Evolutionary conservation across 306 rosid genomes (phyloP).

Genomic region (Rosa rugosa): DNA sequence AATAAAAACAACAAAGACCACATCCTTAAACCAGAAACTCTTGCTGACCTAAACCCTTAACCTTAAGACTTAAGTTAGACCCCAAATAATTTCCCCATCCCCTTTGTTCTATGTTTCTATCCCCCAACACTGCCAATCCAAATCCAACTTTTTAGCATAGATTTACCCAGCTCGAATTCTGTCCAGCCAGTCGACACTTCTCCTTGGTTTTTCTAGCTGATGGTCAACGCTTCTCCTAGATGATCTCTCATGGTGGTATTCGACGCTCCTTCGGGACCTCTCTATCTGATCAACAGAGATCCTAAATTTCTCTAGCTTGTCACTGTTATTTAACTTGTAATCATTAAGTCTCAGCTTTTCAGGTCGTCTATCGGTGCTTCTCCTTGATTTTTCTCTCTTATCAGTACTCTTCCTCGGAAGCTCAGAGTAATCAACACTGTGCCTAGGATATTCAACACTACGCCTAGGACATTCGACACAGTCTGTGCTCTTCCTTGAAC

Average conservation of each 20-base stretch:
- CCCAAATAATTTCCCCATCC: slow-evolving; percentile 34
- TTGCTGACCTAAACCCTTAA: slow-evolving; percentile 12
- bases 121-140: slow-evolving; percentile 37
- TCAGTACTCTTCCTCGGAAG: slow-evolving; percentile 77
- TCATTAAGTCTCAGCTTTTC: slow-evolving; percentile 60
- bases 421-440: slow-evolving; percentile 59
- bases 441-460: slow-evolving; percentile 54
- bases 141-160: slow-evolving; percentile 21
- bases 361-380: slow-evolving; percentile 52
- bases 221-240: slow-evolving; percentile 72
- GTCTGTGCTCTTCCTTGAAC: slow-evolving; percentile 65
- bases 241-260: slow-evolving; percentile 67
- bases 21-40: slow-evolving; percentile 36
- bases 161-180: slow-evolving; percentile 62
- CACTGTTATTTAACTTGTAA: slow-evolving; percentile 50
- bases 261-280: slow-evolving; percentile 75
- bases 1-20: slow-evolving; percentile 31
- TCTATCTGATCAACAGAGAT: slow-evolving; percentile 62
- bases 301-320: slow-evolving; percentile 59
- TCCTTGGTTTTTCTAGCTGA: slow-evolving; percentile 74
- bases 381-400: slow-evolving; percentile 73
- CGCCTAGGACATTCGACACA: slow-evolving; percentile 54
- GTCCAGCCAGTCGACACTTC: slow-evolving; percentile 89
- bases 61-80: slow-evolving; percentile 46
- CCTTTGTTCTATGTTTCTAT: slow-evolving; percentile 36